Evolutionary conservation across 805 yeast species (phyloP).

Genomic region (Metschnikowia sp.): DNA sequence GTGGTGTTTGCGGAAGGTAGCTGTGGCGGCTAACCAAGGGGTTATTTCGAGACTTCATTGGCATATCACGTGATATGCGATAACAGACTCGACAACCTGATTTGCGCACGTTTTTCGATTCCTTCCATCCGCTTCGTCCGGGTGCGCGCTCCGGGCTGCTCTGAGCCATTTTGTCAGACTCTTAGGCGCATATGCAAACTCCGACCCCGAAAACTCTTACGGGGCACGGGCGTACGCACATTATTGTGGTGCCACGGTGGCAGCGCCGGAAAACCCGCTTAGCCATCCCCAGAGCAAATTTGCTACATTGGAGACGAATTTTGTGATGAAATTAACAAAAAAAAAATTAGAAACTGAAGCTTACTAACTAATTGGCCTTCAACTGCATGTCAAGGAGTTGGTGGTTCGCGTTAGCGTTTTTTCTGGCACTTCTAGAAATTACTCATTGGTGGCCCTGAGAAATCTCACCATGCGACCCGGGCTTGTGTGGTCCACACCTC

Average conservation of each 20-base stretch:
- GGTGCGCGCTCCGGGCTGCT: slow-evolving; percentile 7
- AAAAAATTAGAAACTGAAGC: too few relatives aligned
- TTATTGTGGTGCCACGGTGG: slow-evolving; percentile 3
- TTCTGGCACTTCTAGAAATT: too few relatives aligned
- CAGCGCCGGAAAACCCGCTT: too few relatives aligned
- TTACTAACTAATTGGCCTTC: too few relatives aligned
- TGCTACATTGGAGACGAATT: too few relatives aligned
- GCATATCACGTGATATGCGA: too few relatives aligned
- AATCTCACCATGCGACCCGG: slow-evolving; percentile 16
- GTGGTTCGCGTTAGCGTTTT: too few relatives aligned
- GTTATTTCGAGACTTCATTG: too few relatives aligned
- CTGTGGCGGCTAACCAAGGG: background rate
- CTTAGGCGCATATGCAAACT: slow-evolving; percentile 16
- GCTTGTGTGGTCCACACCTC: slow-evolving; percentile 22
- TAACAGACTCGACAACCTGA: background rate
- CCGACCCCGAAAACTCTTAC: slow-evolving; percentile 18
- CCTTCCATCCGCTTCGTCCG: slow-evolving; percentile 7
- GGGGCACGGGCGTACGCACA: background rate
- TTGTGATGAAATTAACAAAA: too few relatives aligned
- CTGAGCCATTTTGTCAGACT: slow-evolving; percentile 6
- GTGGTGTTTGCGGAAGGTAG: background rate
- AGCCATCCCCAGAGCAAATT: too few relatives aligned
- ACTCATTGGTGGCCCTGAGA: too few relatives aligned
- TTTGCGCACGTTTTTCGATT: background rate
- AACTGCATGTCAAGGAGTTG: too few relatives aligned